These are phyloP conservation scores for Eimeria falciformis DNA, from an alignment of 169 alveolate species.

Conservation along the genomic window DNA sequence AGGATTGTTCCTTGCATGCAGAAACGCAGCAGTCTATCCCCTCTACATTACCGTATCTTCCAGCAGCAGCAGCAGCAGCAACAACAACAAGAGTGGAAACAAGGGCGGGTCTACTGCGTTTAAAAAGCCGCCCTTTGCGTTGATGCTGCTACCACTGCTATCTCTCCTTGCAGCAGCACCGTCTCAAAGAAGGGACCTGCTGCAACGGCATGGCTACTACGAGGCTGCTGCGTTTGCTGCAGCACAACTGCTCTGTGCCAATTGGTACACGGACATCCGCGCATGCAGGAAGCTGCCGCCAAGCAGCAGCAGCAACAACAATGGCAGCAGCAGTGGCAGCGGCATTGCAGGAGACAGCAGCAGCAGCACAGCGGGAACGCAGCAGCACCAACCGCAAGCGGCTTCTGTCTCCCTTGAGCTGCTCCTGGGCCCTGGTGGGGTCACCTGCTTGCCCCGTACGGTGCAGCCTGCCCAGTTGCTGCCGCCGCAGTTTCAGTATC, in stretches of 20 bases:
- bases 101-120: background rate
- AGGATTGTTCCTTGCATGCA: conserved; percentile 43
- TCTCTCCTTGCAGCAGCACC: conserved; percentile 56
- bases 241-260: conserved; percentile 35
- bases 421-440: conserved; percentile 64
- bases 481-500: conserved; percentile 55
- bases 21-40: conserved; percentile 57
- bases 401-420: conserved; percentile 17
- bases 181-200: conserved; percentile 7
- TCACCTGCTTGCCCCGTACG: conserved; percentile 14
- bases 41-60: conserved; percentile 11
- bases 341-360: background rate
- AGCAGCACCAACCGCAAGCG: conserved; percentile 41
- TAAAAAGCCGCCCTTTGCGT: conserved; percentile 16
- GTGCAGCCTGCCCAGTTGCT: conserved; percentile 50
- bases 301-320: conserved; percentile 12
- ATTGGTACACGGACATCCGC: conserved; percentile 50
- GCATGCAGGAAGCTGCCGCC: conserved; percentile 50
- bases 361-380: conserved; percentile 24
- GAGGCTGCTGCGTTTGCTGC: conserved; percentile 65
- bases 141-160: conserved; percentile 61
- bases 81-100: background rate
- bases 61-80: conserved; percentile 60
- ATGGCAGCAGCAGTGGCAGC: background rate
- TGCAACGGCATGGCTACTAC: conserved; percentile 37